Base-by-base conservation (phyloP, 805 yeast genomes). In the Ogataea zsoltii region DNA sequence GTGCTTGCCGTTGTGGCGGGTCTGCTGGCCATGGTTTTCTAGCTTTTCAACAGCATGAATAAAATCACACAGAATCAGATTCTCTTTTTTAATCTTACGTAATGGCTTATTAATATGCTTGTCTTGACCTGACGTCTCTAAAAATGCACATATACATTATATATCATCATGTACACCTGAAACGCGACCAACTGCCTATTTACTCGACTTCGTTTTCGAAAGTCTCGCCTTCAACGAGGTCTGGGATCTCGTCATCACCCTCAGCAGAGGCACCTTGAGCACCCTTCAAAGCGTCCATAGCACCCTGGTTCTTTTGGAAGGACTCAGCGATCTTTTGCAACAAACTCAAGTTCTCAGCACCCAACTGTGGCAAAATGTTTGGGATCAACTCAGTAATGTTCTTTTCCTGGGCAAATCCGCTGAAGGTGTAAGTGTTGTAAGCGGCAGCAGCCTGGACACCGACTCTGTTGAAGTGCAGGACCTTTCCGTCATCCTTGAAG, bases 401-500 rank as follows among this genome's bases (percentile, higher is more conserved):
- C 83, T 89, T 91, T 75, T 89, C 94, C 73, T 88, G 94, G 55
- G 96, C 88, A 72, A 84, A 82, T 71, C 99, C 99, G 71, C 89
- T 86, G 79, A 94, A 85, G 61, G 95, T 95, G 70, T 85, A 88
- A 56, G 96, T 86, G 83, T 92, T 91, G 79, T 85, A 77, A 63
- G 83, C 85, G 62, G 88, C 83, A 62, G 97, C 89, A 60, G 88
- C 88, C 77, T 92, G 97, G 55, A 91, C 94, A 74, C 94, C 95
- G 58, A 94, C 97, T 72, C 94, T 85, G 79, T 87, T 83, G 81
- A 94, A 89, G 77, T 92, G 97, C 72, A 92, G 76, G 55, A 94
- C 97, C 68, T 84, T 85, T 67, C 97, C 97, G 71, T 92, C 97
- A 55, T 89, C 96, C 72, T 79, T 86, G 87, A 94, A 91, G 79